Percentiles rank a stretch among this genome's conserved stretches.
Evolutionary conservation across 2,329 filamentous ascomycete species (phyloP).

Genomic region (Diplocarpon rosae): DNA sequence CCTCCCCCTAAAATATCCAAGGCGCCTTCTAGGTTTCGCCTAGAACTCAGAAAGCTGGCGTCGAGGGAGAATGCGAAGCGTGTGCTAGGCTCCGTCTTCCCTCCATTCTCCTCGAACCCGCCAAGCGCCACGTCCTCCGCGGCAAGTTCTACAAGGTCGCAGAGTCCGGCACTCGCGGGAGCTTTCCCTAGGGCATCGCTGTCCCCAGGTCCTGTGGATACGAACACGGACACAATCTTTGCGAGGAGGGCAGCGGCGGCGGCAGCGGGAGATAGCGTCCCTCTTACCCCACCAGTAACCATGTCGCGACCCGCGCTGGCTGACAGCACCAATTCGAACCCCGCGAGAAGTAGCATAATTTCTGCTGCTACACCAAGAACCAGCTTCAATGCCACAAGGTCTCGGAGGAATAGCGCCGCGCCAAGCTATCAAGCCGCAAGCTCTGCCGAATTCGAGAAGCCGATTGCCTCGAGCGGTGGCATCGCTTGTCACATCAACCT

Average conservation of each 20-base stretch:
- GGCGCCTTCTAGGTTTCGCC: conserved; percentile 29
- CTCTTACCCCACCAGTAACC: conserved; percentile 4
- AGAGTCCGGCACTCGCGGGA: conserved; percentile 11
- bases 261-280: not conserved
- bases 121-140: conserved; percentile 16
- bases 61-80: conserved; percentile 30
- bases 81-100: conserved; percentile 26
- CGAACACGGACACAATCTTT: conserved; percentile 11
- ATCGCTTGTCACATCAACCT: conserved; percentile 63
- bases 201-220: conserved; percentile 14
- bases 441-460: conserved; percentile 41
- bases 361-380: not conserved
- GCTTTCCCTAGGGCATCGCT: conserved; percentile 12
- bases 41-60: conserved; percentile 33
- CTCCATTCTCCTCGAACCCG: conserved; percentile 16
- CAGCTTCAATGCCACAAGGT: conserved; percentile 1
- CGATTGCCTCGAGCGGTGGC: conserved; percentile 68
- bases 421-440: conserved; percentile 1
- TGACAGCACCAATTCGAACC: conserved; percentile 5
- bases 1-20: conserved; percentile 23
- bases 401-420: not conserved
- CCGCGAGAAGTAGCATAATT: too few species aligned
- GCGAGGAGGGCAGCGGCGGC: conserved; percentile 15
- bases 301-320: conserved; percentile 16
- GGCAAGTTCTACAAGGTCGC: too few species aligned